Conservation (phyloP, 352 stramenopile genomes). For the Pythium sp. region DNA sequence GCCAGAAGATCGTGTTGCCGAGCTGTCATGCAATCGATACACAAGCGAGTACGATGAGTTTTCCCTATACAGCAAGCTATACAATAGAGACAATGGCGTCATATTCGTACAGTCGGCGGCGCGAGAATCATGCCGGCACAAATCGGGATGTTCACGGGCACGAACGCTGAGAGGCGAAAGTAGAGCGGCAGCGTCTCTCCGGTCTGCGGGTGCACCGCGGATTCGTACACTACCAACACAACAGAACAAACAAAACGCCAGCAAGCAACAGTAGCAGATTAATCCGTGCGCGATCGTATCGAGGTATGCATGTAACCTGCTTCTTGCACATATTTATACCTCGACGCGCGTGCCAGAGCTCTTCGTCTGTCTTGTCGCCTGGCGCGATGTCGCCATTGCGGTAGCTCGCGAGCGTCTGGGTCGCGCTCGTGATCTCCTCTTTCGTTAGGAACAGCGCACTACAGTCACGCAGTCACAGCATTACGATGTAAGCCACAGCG, state of each 20-base stretch:
- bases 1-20: constrained; percentile 84
- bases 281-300: not conserved
- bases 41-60: not conserved
- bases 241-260: not conserved
- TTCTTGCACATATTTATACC: constrained; percentile 24
- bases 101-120: constrained; percentile 51
- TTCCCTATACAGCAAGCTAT: not conserved
- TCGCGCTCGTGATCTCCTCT: constrained; percentile 58
- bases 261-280: not conserved
- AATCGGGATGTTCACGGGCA: constrained; percentile 87
- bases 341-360: constrained; percentile 78
- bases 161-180: constrained; percentile 82
- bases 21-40: constrained; percentile 24
- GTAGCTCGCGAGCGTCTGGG: constrained; percentile 52
- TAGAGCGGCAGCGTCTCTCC: constrained; percentile 61
- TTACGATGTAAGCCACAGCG: not conserved
- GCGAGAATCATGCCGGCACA: constrained; percentile 84
- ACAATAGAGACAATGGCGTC: not conserved
- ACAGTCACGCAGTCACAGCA: not conserved
- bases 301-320: not conserved
- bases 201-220: constrained; percentile 79
- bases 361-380: constrained; percentile 46
- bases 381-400: constrained; percentile 45
- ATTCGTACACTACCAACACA: constrained; percentile 55
- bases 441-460: constrained; percentile 72